Evolutionary conservation across 2,329 filamentous ascomycete species (phyloP).

Genomic region (Hirsutella minnesotensis): DNA sequence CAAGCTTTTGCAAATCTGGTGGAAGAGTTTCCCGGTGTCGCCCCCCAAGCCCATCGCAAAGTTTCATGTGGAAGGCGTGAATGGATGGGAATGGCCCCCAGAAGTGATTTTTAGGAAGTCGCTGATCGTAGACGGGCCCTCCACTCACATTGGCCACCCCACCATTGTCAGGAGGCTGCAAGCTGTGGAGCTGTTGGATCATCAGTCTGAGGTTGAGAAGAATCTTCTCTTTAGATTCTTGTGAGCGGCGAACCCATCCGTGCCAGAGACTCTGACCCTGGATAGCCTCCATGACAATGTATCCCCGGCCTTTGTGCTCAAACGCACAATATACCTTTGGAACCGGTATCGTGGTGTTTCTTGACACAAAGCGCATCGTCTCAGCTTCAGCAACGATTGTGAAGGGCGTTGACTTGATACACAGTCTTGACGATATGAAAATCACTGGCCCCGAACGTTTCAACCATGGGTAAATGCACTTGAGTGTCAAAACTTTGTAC

Average conservation of each 20-base stretch:
- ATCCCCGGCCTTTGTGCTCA: not conserved
- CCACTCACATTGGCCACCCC: slow-evolving; percentile 13
- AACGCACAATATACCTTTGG: slow-evolving; percentile 9
- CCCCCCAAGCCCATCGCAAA: slow-evolving; percentile 13
- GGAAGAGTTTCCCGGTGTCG: slow-evolving; percentile 1
- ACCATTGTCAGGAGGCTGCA: slow-evolving; percentile 8
- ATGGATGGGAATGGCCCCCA: slow-evolving; percentile 19
- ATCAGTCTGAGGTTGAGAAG: slow-evolving; percentile 10
- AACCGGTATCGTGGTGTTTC: slow-evolving; percentile 11
- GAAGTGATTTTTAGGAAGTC: slow-evolving; percentile 9
- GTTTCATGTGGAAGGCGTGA: slow-evolving; percentile 18
- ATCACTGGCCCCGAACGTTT: not conserved
- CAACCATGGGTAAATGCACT: not conserved
- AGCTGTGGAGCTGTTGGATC: slow-evolving; percentile 10
- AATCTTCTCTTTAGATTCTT: slow-evolving; percentile 6
- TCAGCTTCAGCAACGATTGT: slow-evolving; percentile 10
- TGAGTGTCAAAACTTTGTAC: not conserved
- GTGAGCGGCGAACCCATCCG: slow-evolving; percentile 6
- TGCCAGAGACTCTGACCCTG: slow-evolving; percentile 9
- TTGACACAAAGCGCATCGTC: slow-evolving; percentile 10
- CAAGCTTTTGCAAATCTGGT: slow-evolving; percentile 19
- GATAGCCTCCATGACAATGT: slow-evolving; percentile 15
- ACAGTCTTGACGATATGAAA: not conserved
- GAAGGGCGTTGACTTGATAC: not conserved
- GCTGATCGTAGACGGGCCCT: slow-evolving; percentile 14